These are phyloP conservation scores for Trichoderma lentiforme DNA, from an alignment of 2,329 filamentous ascomycete genomes.

Conservation along the genomic window DNA sequence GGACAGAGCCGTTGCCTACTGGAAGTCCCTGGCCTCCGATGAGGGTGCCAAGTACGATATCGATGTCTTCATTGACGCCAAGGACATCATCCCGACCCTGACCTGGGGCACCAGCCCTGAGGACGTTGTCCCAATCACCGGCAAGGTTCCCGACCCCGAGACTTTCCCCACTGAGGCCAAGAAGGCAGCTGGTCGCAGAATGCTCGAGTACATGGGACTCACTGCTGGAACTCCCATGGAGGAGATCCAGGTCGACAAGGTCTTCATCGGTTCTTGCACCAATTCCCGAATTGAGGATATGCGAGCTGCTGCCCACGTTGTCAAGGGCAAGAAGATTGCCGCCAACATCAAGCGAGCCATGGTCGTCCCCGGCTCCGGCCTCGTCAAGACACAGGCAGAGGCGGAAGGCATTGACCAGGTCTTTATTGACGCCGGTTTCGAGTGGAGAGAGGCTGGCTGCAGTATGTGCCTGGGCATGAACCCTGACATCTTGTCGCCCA, in stretches of 20 bases:
- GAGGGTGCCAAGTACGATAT: slow-evolving; percentile 85
- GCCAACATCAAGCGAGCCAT: slow-evolving; percentile 88
- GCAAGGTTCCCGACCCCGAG: slow-evolving; percentile 83
- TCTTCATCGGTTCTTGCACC: slow-evolving; percentile 97
- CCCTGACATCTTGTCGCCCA: slow-evolving; percentile 88
- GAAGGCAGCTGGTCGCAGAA: slow-evolving; percentile 74
- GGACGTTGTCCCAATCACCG: slow-evolving; percentile 92
- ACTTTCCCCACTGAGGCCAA: slow-evolving; percentile 77
- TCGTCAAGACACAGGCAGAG: slow-evolving; percentile 91
- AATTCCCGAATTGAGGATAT: slow-evolving; percentile 97
- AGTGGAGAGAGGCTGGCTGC: slow-evolving; percentile 97
- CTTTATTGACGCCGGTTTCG: slow-evolving; percentile 87
- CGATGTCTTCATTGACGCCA: slow-evolving; percentile 84
- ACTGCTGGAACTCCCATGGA: slow-evolving; percentile 83
- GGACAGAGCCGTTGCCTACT: slow-evolving; percentile 84
- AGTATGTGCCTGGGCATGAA: slow-evolving; percentile 99
- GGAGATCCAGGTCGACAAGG: slow-evolving; percentile 89
- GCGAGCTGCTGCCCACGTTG: slow-evolving; percentile 77
- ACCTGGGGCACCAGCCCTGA: slow-evolving; percentile 98
- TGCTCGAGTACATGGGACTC: slow-evolving; percentile 95
- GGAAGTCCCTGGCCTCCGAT: slow-evolving; percentile 82
- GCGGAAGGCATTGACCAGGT: slow-evolving; percentile 89
- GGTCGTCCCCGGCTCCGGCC: slow-evolving; percentile 92
- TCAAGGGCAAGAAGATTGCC: slow-evolving; percentile 84
- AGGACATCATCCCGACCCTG: slow-evolving; percentile 89